phyloP scores from a whole-genome alignment of 352 stramenopile species.

The Pythium scleroteichum region DNA sequence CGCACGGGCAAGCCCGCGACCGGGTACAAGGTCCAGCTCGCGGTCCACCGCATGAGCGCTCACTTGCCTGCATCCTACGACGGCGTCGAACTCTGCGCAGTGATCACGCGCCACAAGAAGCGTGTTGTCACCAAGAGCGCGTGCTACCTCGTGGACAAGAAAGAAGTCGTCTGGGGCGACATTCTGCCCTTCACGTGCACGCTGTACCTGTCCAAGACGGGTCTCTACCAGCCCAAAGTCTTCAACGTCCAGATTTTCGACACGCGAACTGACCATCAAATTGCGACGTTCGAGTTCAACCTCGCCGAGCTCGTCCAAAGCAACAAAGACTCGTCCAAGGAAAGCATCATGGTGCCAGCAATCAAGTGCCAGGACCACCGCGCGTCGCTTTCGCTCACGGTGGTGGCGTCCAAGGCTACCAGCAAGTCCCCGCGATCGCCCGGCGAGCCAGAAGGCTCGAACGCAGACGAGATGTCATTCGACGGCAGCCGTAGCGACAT shows the following conservation, averaged over 20 bases:
- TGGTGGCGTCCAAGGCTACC: slow-evolving; percentile 54
- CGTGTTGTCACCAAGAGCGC: slow-evolving; percentile 58
- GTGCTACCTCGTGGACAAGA: slow-evolving; percentile 44
- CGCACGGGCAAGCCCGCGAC: slow-evolving; percentile 58
- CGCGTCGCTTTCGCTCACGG: slow-evolving; percentile 62
- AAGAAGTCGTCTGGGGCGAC: slow-evolving; percentile 73
- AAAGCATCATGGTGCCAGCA: slow-evolving; percentile 55
- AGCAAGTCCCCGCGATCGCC: slow-evolving; percentile 9
- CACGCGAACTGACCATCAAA: slow-evolving; percentile 46
- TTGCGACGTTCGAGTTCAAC: slow-evolving; percentile 72
- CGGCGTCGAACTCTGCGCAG: slow-evolving; percentile 50
- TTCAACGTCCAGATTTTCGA: slow-evolving; percentile 72
- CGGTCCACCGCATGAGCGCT: slow-evolving; percentile 65
- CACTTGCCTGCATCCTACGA: slow-evolving; percentile 47
- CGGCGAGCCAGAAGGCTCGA: slow-evolving; percentile 24
- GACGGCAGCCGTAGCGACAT: slow-evolving; percentile 62
- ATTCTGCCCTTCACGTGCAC: slow-evolving; percentile 75
- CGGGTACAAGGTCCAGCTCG: slow-evolving; percentile 72
- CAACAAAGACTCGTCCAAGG: slow-evolving; percentile 61
- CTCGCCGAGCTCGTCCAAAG: slow-evolving; percentile 63
- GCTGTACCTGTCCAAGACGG: slow-evolving; percentile 75
- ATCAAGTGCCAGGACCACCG: slow-evolving; percentile 64
- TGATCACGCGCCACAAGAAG: slow-evolving; percentile 76
- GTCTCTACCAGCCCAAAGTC: slow-evolving; percentile 66
- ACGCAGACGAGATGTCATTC: slow-evolving; percentile 49